These are phyloP conservation scores for Phyllosticta citriasiana DNA, from an alignment of 2,329 filamentous ascomycete genomes.

Conservation along the genomic window DNA sequence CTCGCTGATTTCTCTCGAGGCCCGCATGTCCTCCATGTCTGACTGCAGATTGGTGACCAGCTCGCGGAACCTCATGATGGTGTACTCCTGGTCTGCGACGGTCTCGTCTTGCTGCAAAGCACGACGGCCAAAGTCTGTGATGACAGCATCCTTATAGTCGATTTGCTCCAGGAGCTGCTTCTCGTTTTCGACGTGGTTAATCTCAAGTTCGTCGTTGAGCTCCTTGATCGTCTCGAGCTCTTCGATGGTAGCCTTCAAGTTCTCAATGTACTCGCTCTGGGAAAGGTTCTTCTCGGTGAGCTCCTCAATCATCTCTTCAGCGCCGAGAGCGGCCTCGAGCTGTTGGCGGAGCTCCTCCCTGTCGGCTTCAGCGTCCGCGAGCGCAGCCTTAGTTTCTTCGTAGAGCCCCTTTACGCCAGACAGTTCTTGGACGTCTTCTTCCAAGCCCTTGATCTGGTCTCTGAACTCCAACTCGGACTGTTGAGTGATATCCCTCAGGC, in stretches of 20 bases:
- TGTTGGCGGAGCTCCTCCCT: slow-evolving; percentile 84
- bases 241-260: slow-evolving; percentile 70
- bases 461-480: slow-evolving; percentile 73
- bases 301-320: slow-evolving; percentile 90
- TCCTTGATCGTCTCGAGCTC: slow-evolving; percentile 86
- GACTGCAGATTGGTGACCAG: slow-evolving; percentile 76
- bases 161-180: slow-evolving; percentile 92
- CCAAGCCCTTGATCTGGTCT: slow-evolving; percentile 42
- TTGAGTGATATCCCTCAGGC: slow-evolving; percentile 76
- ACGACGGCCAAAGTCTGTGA: slow-evolving; percentile 69
- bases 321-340: slow-evolving; percentile 76
- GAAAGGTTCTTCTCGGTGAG: slow-evolving; percentile 79
- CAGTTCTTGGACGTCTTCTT: slow-evolving; percentile 31
- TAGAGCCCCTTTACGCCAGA: slow-evolving; percentile 48
- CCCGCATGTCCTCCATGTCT: slow-evolving; percentile 84
- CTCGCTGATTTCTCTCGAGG: slow-evolving; percentile 85
- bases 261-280: slow-evolving; percentile 72
- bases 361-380: slow-evolving; percentile 61
- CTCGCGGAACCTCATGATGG: slow-evolving; percentile 77
- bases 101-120: slow-evolving; percentile 66
- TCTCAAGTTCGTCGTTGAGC: slow-evolving; percentile 86
- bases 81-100: slow-evolving; percentile 83
- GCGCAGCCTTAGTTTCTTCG: slow-evolving; percentile 59
- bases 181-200: slow-evolving; percentile 85
- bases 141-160: slow-evolving; percentile 74